These are phyloP conservation scores for Moesziomyces sp. DNA, from an alignment of 1,284 basidiomycete genomes.

Conservation along the genomic window DNA sequence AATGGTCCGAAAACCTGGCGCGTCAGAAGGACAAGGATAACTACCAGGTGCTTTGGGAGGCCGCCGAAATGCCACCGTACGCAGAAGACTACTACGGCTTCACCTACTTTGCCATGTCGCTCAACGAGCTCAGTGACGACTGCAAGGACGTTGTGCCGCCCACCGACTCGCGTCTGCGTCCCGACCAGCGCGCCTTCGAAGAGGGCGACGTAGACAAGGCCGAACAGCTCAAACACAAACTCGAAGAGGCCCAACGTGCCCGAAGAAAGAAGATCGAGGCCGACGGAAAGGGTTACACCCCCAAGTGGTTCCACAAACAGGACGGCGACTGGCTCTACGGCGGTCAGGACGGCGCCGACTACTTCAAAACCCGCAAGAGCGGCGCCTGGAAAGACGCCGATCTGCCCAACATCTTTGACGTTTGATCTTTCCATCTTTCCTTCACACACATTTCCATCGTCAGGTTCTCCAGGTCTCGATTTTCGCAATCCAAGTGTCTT, in stretches of 20 bases:
- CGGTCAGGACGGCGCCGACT: constrained; percentile 46
- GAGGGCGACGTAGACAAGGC: constrained; percentile 81
- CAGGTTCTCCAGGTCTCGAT: no score
- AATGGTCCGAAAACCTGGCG: constrained; percentile 60
- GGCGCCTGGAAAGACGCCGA: constrained; percentile 26
- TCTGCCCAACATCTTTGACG: constrained; percentile 40
- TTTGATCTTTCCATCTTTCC: constrained; percentile 1
- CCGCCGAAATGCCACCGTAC: constrained; percentile 57
- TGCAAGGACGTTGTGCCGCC: constrained; percentile 77
- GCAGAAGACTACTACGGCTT: constrained; percentile 66
- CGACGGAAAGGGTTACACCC: constrained; percentile 28
- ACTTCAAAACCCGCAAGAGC: constrained; percentile 44
- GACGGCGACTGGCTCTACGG: constrained; percentile 60
- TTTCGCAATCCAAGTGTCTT: not conserved
- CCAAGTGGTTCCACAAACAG: constrained; percentile 63
- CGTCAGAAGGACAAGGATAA: constrained; percentile 60
- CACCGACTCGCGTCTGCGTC: constrained; percentile 85
- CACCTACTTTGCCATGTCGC: constrained; percentile 66
- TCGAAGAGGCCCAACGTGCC: constrained; percentile 74
- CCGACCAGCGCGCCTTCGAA: constrained; percentile 87
- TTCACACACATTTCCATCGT: no score
- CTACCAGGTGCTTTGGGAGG: constrained; percentile 65
- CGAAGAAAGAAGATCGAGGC: constrained; percentile 69
- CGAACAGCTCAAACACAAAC: constrained; percentile 78
- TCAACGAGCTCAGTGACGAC: constrained; percentile 70